phyloP scores from a whole-genome alignment of 2,329 filamentous ascomycete species.

The Exophiala calicioides region DNA sequence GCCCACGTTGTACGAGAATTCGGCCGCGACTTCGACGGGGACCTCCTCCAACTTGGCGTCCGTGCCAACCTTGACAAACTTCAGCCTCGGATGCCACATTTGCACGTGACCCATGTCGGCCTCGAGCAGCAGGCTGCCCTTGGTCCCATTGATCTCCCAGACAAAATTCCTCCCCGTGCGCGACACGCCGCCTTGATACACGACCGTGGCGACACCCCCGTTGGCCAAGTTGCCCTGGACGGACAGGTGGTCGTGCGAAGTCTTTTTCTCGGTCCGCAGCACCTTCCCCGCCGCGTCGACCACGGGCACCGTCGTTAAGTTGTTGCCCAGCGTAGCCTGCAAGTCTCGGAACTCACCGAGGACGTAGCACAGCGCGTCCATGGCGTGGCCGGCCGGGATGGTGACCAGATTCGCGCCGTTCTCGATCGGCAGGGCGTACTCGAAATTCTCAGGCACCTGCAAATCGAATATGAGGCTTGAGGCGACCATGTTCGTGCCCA shows the following conservation, averaged over 20 bases:
- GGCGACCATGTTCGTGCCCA: conserved; percentile 50
- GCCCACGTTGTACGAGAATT: conserved; percentile 20
- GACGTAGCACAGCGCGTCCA: conserved; percentile 26
- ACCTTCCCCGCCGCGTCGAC: conserved; percentile 10
- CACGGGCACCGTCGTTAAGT: conserved; percentile 11
- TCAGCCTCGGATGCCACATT: conserved; percentile 23
- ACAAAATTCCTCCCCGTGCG: conserved; percentile 15
- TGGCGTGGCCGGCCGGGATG: conserved; percentile 22
- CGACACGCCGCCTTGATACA: conserved; percentile 15
- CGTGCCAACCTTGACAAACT: conserved; percentile 13
- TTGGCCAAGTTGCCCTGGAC: conserved; percentile 14
- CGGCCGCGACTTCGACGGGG: conserved; percentile 6
- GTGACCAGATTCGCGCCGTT: conserved; percentile 26
- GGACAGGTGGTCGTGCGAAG: conserved; percentile 21
- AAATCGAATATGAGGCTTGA: conserved; percentile 11
- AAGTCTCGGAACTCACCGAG: conserved; percentile 23
- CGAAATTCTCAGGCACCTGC: neutral
- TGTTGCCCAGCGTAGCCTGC: conserved; percentile 22
- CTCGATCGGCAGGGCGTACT: conserved; percentile 19
- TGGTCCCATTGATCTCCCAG: conserved; percentile 28
- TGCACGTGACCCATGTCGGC: conserved; percentile 16
- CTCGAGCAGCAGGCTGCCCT: conserved; percentile 25
- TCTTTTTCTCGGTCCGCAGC: conserved; percentile 13
- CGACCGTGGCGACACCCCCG: conserved; percentile 18
- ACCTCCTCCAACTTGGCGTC: conserved; percentile 17